Base-by-base conservation (phyloP, 306 rosid species). In the Adenanthera pavonina region DNA sequence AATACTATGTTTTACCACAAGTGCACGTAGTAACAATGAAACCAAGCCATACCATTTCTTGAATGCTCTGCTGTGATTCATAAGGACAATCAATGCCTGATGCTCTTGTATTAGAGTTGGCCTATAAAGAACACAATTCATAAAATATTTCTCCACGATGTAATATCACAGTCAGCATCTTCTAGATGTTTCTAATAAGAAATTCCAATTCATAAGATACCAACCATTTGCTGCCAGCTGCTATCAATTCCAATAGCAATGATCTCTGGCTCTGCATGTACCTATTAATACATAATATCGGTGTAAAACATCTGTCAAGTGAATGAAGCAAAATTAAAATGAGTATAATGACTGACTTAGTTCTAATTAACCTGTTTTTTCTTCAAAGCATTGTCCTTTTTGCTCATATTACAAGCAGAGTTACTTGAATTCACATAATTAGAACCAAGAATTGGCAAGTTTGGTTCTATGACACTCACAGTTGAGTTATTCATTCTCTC, bases 201-300 rank as follows among this genome's bases (percentile, higher is more conserved):
- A 75, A 19, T n/a, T 68, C 25, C 54, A 75, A 56, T 62, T 8
- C 8, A 46, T 16, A 75, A 66, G 73, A 82, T 92, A 80, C 85
- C 72, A 81, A 92, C 97, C 97, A 88, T 86, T 78, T 91, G 92
- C 78, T 89, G 94, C 89, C 87, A 89, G 89, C 89, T 81, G 41
- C 86, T 88, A 80, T 88, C 88, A 54, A 91, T 77, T 54, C 91
- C 91, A 51, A 84, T 86, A 49, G 95, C 60, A 64, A 82, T 82
- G 69, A 81, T 88, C 59, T 89, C 92, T 5, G 88, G 84, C 80
- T 91, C 92, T 30, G 84, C 76, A 65, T 75, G 79, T 85, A 83
- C 89, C 97, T 91, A 86, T 56, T 47, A 81, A 46, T 34, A 43
- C 46, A 75, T 68, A 68, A 44, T 69, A 54, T 33, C 7, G 33